A percentile compares a stretch with the other conserved stretches of the same genome.
These are phyloP conservation scores for Penstemon davidsonii DNA, from an alignment of 257 asterid genomes.

Conservation along the genomic window DNA sequence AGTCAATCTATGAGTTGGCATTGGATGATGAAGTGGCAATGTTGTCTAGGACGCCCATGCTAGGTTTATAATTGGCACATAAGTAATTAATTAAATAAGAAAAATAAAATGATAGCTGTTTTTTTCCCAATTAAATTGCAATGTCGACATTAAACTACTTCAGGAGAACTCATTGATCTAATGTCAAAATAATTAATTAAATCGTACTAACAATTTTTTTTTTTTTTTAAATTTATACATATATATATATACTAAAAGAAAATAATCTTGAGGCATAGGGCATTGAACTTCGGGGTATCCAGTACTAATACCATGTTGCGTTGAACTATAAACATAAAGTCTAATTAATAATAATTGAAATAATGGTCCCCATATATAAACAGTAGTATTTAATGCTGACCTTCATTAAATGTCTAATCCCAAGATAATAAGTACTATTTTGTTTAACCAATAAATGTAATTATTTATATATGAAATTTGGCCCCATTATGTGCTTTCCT, in stretches of 20 bases:
- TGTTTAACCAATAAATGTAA: no score
- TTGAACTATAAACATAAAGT: background rate
- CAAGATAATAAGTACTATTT: background rate
- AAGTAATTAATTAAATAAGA: no score
- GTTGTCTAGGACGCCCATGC: no score
- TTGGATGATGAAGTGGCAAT: no score
- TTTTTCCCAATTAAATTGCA: background rate
- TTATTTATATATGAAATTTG: background rate
- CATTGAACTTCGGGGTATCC: constrained; percentile 9
- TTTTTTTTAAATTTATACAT: background rate
- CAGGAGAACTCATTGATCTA: background rate
- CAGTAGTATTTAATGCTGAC: background rate
- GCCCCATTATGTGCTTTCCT: constrained; percentile 14
- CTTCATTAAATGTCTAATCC: constrained; percentile 8
- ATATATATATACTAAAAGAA: background rate
- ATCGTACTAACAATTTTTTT: no score
- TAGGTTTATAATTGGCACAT: no score
- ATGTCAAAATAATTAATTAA: background rate
- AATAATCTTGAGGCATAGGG: constrained; percentile 21
- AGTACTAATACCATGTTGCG: background rate
- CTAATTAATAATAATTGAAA: background rate
- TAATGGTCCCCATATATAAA: background rate
- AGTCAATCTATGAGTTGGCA: no score
- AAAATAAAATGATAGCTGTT: no score
- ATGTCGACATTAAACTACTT: background rate